Base-by-base conservation (phyloP, 1,284 basidiomycete genomes). In the Sporisorium exsertum region DNA sequence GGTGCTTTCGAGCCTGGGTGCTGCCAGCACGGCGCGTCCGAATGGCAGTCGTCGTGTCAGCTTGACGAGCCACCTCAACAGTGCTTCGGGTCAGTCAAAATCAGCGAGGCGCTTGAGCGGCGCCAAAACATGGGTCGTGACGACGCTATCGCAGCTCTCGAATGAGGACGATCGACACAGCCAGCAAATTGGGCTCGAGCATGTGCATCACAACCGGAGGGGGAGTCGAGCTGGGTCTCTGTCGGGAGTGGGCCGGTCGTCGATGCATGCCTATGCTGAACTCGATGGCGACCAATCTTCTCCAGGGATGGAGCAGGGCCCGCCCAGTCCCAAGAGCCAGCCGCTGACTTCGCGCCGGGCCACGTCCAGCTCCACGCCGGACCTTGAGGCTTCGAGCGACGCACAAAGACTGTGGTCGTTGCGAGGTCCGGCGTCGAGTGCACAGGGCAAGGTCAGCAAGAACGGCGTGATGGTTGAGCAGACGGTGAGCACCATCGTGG, bases 401-500 rank as follows among this genome's bases (percentile, higher is more conserved):
- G 43, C 66, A 5, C 55, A 45, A 20, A 42, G 35, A 40, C 55
- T 50, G 46, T 51, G 66, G 3, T 50, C 55, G 18, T 58, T 58
- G 8, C 43, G 66, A 43, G 40, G 55, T 13, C 45, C 54, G 10
- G 35, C 3, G 3, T 26, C 59, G 15, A 58, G 33, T 29, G 37
- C 59, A 20, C 45, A 51, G 20, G 50, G 56, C 55, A 68, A 58
- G 65, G 20, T 29, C 47, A 42, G 47, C 60, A 57, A 60, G 33
- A 51, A 20, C 42, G 57, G 60, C 29, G 61, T 69, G 6, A 60
- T 69, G 57, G 61, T 69, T 8, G 67, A 69, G 29, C 67, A 69
- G 47, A 64, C 67, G 13, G 67, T 69, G 22, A 69, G 67, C 57
- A 64, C 61, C 12, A 69, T 69, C 37, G 53, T 69, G 5, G 67